These are phyloP conservation scores for Coniella vitis DNA, from an alignment of 2,329 filamentous ascomycete genomes.

Conservation along the genomic window DNA sequence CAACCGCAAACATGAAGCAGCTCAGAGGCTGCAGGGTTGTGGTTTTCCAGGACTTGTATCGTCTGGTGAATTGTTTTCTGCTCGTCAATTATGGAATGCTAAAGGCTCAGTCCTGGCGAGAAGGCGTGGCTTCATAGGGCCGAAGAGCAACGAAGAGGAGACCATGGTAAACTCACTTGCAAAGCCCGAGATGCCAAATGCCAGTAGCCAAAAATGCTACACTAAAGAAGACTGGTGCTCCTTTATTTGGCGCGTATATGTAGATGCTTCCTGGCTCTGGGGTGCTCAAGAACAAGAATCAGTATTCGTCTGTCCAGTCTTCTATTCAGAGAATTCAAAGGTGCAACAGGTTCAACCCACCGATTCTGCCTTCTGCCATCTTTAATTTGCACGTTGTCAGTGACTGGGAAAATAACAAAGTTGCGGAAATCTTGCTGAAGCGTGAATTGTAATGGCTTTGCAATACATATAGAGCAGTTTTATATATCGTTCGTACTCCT, in stretches of 20 bases:
- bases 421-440: neutral
- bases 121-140: too few relatives aligned
- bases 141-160: too few relatives aligned
- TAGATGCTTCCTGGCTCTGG: constrained; percentile 22
- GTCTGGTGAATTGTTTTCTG: too few relatives aligned
- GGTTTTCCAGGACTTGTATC: constrained; percentile 36
- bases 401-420: too few relatives aligned
- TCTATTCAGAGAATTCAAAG: neutral
- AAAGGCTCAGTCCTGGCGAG: too few relatives aligned
- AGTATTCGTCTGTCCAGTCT: neutral
- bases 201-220: constrained; percentile 24
- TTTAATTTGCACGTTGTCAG: neutral
- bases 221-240: constrained; percentile 30
- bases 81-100: too few relatives aligned
- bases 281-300: neutral
- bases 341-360: too few relatives aligned
- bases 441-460: too few relatives aligned
- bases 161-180: constrained; percentile 10
- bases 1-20: constrained; percentile 35
- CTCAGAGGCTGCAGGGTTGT: constrained; percentile 36
- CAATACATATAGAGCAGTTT: too few relatives aligned
- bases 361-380: constrained; percentile 2
- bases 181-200: constrained; percentile 25
- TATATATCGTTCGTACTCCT: too few relatives aligned
- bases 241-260: constrained; percentile 30